Base-by-base conservation (phyloP, 2,329 filamentous ascomycete genomes). In the Aspergillus proliferans region DNA sequence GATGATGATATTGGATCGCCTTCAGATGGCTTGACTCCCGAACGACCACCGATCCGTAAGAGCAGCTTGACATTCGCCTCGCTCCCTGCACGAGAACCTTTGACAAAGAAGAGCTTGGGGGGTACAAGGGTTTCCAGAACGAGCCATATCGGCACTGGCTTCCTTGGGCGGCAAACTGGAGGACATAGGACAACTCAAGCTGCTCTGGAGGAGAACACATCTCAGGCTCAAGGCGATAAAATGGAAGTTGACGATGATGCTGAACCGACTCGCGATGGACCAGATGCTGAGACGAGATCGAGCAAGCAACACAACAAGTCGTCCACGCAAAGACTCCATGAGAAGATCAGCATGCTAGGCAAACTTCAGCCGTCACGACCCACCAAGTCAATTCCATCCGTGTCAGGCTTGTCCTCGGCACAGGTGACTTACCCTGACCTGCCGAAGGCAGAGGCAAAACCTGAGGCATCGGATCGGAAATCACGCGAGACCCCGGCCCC, bases 51-150 rank as follows among this genome's bases (percentile, higher is more conserved):
- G 26, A 80, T 94, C 57, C 85, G 92, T 52, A 97, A 97, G 76
- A 95, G 91, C 70, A 97, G 92, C 66, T 78, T 98, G 52, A 95
- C 87, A 51, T 97, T 98, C 71, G 89, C 93, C 34, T 89, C 93
- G 15, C 76, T 98, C 10, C 93, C 93, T 26, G 91, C 92, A 2
- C 82, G 93, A 52, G 92, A 97, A 62, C 92, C 92, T 33, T 75
- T 97, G 46, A 83, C 81, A 14, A 94, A 94, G 67, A 92, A 91
- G 71, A 94, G 87, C 65, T 82, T 90, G 61, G 90, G 85, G 14
- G 67, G 79, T 41, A 78, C 80, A 18, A 79, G 88, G 45, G 72
- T 81, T 46, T 91, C 88, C 19, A 79, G 88, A 52, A 87, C 83
- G 6, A 95, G 88, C 61, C 86, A 95, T 56, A 66, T 91, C 33